Evolutionary conservation across 2,329 filamentous ascomycete species (phyloP), one percentile per base, ranked within the genome.

Genomic region (Huntiella moniliformis): DNA sequence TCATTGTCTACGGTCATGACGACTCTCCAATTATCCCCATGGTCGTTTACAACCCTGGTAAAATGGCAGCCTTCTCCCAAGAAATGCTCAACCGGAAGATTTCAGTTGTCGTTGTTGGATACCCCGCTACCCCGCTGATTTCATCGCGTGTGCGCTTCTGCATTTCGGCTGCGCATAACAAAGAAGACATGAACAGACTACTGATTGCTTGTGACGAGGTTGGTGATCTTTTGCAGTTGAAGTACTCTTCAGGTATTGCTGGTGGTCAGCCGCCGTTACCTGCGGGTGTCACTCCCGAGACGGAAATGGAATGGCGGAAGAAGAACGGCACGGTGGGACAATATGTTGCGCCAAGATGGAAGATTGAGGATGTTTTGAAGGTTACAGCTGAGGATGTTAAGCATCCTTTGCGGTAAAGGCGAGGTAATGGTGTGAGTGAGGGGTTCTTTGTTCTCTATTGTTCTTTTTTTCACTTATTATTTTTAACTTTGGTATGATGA

Each of bases 21-120:
- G 91, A 98, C 64, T 95, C 87, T 4, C 91, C 91, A 47, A 96
- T 98, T 55, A 86, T 98, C 54, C 91, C 91, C 45, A 63, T 98
- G 53, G 74, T 94, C 57, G 77, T 98, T 22, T 98, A 95, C 70
- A 85, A 96, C 64, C 91, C 91, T n/a, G 91, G 84, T 56, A 98
- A 98, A 67, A 95, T 98, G 71, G 83, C 88, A 4, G 88, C 91
- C 49, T 98, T 98, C 63, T 95, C 86, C 42, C 91, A 94, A 60
- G 91, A 96, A 62, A 96, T 98, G 91, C 74, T 96, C 50, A 84
- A 83, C 65, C 84, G 91, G 58, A 96, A 95, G 63, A 96, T 98
- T 55, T 91, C 88, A 0, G 84, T 96, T 44, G 91, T 98, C 35
- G 84, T 98, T 39, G 91, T 98, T 51, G 91, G 88, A 44, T 98